A percentile compares a stretch with the other conserved stretches of the same genome.
phyloP scores from a whole-genome alignment of 768 basidiomycete genomes.

The Infundibulicybe gibba region DNA sequence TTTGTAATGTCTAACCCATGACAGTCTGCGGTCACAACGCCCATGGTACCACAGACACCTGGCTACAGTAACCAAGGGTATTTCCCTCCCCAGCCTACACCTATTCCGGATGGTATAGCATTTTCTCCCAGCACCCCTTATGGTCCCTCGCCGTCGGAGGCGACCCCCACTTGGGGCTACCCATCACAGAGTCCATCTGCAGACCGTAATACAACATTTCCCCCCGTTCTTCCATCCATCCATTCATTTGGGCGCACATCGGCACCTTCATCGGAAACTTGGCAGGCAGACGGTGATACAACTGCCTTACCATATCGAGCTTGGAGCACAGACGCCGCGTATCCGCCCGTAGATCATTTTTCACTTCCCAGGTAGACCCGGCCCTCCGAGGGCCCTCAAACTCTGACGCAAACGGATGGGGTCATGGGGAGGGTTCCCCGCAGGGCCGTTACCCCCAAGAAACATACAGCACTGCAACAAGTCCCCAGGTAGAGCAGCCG shows the following conservation, averaged over 20 bases:
- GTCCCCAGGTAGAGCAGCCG: conserved; percentile 21
- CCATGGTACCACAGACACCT: conserved; percentile 37
- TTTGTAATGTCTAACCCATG: conserved; percentile 5
- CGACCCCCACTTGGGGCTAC: conserved; percentile 57
- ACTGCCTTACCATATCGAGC: conserved; percentile 43
- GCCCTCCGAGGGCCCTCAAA: conserved; percentile 30
- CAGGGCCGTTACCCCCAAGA: conserved; percentile 20
- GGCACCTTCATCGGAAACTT: conserved; percentile 21
- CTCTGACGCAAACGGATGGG: conserved; percentile 33
- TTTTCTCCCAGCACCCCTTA: conserved; percentile 40
- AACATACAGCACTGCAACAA: conserved; percentile 24
- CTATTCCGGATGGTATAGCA: conserved; percentile 33
- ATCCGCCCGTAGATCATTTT: conserved; percentile 26
- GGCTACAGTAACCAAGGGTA: conserved; percentile 39
- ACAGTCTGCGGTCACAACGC: conserved; percentile 24
- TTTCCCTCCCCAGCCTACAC: conserved; percentile 38
- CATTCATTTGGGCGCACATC: conserved; percentile 44
- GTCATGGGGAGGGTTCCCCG: conserved; percentile 12
- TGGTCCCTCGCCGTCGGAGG: conserved; percentile 37
- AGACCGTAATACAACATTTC: conserved; percentile 44
- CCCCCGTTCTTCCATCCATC: conserved; percentile 51
- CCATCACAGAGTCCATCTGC: conserved; percentile 30
- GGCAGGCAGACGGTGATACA: conserved; percentile 24
- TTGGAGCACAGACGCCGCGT: conserved; percentile 41
- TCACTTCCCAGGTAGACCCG: conserved; percentile 32